These are phyloP conservation scores for Cupressus sempervirens DNA, from an alignment of 75 land plant species.

Conservation along the genomic window DNA sequence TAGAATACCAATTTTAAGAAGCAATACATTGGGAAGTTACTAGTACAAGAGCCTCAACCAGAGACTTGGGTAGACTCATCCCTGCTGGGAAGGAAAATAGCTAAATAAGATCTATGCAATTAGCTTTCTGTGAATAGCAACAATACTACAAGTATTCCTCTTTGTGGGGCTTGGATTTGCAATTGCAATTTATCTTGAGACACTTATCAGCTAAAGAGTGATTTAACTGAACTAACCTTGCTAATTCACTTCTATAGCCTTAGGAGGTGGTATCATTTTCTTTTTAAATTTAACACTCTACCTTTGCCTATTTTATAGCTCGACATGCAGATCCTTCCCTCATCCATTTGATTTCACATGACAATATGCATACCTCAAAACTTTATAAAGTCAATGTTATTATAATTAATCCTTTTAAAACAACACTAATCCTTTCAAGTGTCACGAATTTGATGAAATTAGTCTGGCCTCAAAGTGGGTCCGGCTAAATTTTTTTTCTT, in stretches of 20 bases:
- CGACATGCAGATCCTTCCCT: too few relatives aligned
- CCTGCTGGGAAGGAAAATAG: constrained; percentile 8
- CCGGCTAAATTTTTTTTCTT: too few relatives aligned
- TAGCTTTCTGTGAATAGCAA: not conserved
- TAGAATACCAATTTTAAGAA: not conserved
- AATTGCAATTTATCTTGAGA: not conserved
- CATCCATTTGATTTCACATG: too few relatives aligned
- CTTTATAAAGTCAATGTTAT: too few relatives aligned
- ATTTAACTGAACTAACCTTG: not conserved
- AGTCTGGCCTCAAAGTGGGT: too few relatives aligned
- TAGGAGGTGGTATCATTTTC: too few relatives aligned
- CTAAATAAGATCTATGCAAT: not conserved
- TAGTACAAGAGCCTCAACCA: constrained; percentile 10
- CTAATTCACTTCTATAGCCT: constrained; percentile 1
- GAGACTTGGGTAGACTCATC: not conserved
- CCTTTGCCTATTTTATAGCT: too few relatives aligned
- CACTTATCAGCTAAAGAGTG: not conserved
- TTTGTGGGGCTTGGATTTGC: not conserved
- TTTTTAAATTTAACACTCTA: too few relatives aligned
- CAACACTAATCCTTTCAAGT: too few relatives aligned
- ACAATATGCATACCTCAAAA: too few relatives aligned
- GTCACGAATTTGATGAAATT: too few relatives aligned
- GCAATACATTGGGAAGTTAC: constrained; percentile 5
- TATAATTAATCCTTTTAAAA: too few relatives aligned
- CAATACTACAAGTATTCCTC: not conserved